Evolutionary conservation across 768 basidiomycete genomes (phyloP).

Genomic region (Tulasnella sp.): DNA sequence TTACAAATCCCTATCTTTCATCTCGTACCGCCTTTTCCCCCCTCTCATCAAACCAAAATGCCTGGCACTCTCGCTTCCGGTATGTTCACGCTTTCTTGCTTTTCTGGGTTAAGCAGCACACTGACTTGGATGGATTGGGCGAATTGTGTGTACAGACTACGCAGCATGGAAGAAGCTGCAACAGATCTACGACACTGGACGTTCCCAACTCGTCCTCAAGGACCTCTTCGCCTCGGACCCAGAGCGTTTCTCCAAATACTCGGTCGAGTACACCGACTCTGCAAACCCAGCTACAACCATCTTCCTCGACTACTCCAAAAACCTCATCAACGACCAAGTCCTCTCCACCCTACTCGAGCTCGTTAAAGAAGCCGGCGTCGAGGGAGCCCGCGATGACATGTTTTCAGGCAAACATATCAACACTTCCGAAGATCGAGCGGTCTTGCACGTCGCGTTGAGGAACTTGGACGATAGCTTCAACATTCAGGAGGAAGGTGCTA

Average conservation of each 20-base stretch:
- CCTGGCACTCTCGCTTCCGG: conserved; percentile 24
- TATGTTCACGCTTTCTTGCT: neutral
- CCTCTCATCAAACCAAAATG: conserved; percentile 13
- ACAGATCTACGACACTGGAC: conserved; percentile 64
- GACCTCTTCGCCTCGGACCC: conserved; percentile 90
- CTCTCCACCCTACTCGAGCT: conserved; percentile 68
- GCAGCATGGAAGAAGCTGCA: conserved; percentile 87
- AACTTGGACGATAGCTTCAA: conserved; percentile 54
- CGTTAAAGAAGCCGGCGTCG: conserved; percentile 78
- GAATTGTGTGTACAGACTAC: conserved; percentile 53
- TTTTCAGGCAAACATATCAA: conserved; percentile 96
- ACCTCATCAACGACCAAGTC: conserved; percentile 82
- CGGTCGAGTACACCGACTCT: conserved; percentile 60
- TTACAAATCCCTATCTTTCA: neutral
- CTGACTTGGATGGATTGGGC: neutral
- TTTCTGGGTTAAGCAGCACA: neutral
- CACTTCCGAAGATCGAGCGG: conserved; percentile 95
- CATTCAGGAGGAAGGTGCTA: conserved; percentile 57
- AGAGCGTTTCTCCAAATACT: conserved; percentile 78
- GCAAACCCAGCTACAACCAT: conserved; percentile 64
- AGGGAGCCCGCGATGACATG: conserved; percentile 83
- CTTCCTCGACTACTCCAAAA: conserved; percentile 95
- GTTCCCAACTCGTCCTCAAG: conserved; percentile 70
- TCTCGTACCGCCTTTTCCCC: neutral
- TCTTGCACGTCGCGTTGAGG: conserved; percentile 89